Evolutionary conservation across 805 yeast genomes (phyloP).

Genomic region (Yarrowia alimentaria): DNA sequence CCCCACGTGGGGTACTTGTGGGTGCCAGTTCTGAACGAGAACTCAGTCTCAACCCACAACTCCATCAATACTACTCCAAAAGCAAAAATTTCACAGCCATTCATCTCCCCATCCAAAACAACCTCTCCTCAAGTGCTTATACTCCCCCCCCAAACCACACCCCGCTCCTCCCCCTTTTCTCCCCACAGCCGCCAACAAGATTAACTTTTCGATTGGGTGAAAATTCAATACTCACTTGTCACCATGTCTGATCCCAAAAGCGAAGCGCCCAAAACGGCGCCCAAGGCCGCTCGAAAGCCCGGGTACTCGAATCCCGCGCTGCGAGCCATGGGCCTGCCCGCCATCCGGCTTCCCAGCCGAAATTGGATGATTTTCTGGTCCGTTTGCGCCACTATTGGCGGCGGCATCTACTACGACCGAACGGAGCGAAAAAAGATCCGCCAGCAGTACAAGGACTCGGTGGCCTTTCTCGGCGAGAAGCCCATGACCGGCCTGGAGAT

Average conservation of each 20-base stretch:
- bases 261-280: background rate
- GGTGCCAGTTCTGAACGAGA: too few relatives aligned
- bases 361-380: conserved; percentile 93
- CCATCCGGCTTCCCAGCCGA: conserved; percentile 76
- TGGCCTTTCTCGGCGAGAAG: conserved; percentile 52
- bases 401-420: conserved; percentile 80
- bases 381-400: conserved; percentile 60
- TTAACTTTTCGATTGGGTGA: too few relatives aligned
- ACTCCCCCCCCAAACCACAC: too few relatives aligned
- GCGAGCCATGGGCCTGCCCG: conserved; percentile 72
- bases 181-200: too few relatives aligned
- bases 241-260: background rate
- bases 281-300: background rate
- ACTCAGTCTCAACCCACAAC: too few relatives aligned
- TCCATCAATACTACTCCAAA: too few relatives aligned
- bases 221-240: too few relatives aligned
- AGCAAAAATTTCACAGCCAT: too few relatives aligned
- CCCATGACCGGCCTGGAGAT: conserved; percentile 48
- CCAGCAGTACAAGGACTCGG: conserved; percentile 60
- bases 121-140: too few relatives aligned
- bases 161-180: too few relatives aligned
- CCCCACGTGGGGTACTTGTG: too few relatives aligned
- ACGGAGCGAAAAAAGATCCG: conserved; percentile 66
- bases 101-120: too few relatives aligned
- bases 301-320: conserved; percentile 35